Percentiles rank a stretch among this genome's conserved stretches.
Evolutionary conservation across 179 eudicot species (phyloP).

Genomic region (Spergularia azorica): DNA sequence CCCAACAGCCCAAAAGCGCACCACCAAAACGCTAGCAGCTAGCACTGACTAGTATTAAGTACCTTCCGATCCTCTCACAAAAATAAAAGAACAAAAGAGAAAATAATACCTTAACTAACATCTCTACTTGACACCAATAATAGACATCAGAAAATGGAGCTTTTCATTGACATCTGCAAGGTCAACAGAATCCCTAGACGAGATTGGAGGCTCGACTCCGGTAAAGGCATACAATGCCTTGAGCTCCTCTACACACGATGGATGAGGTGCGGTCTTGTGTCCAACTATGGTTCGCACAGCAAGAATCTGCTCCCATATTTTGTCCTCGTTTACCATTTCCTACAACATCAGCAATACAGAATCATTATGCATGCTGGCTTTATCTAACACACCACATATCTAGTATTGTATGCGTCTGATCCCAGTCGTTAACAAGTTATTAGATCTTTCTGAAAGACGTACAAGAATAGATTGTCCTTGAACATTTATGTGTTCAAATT

Average conservation of each 20-base stretch:
- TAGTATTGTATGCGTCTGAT: neutral
- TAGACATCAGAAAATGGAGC: slow-evolving; percentile 68
- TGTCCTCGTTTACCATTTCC: slow-evolving; percentile 34
- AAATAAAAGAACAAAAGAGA: too few relatives aligned
- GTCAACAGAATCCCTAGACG: slow-evolving; percentile 35
- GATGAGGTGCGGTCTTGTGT: slow-evolving; percentile 39
- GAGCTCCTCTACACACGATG: slow-evolving; percentile 56
- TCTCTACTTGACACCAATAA: slow-evolving; percentile 67
- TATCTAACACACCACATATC: neutral
- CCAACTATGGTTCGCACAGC: slow-evolving; percentile 70
- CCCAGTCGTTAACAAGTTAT: neutral
- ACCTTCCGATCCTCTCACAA: too few relatives aligned
- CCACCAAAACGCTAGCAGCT: too few relatives aligned
- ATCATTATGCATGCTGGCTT: neutral
- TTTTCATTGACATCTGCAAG: slow-evolving; percentile 45
- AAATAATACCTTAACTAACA: neutral
- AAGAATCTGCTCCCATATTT: slow-evolving; percentile 59
- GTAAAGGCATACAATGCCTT: slow-evolving; percentile 73
- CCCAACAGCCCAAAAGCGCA: too few relatives aligned
- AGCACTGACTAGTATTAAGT: too few relatives aligned
- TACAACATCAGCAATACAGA: neutral
- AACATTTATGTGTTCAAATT: too few relatives aligned
- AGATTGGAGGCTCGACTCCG: slow-evolving; percentile 76
- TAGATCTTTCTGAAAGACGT: too few relatives aligned
- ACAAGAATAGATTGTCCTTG: too few relatives aligned